Conservation (phyloP, 192 early-diverging fungal genomes). For the Rhizophagus clarus region DNA sequence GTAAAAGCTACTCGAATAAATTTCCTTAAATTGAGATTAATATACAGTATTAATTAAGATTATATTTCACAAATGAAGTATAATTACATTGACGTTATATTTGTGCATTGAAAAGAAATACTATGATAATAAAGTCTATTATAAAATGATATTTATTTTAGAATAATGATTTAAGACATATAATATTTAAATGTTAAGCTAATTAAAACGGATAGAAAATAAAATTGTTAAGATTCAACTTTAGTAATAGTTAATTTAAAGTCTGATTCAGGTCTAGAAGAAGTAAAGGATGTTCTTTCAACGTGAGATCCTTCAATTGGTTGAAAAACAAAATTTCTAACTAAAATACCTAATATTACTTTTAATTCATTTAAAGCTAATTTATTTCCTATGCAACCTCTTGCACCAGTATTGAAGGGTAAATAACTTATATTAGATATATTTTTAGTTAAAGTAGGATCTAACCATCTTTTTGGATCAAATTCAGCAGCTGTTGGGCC, state of each 20-base stretch:
- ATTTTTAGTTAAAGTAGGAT: slow-evolving; percentile 34
- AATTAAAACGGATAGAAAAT: too few relatives aligned
- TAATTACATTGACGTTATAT: slow-evolving; percentile 40
- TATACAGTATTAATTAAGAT: too few relatives aligned
- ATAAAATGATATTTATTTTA: too few relatives aligned
- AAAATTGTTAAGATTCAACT: not conserved
- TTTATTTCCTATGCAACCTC: slow-evolving; percentile 59
- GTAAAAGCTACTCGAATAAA: slow-evolving; percentile 37
- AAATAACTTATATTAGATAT: slow-evolving; percentile 34
- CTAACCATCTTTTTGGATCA: slow-evolving; percentile 56
- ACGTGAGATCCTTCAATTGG: not conserved
- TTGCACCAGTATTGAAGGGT: slow-evolving; percentile 54
- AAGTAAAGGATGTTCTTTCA: not conserved
- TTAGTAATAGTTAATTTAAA: not conserved
- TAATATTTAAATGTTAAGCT: too few relatives aligned
- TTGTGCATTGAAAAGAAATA: too few relatives aligned
- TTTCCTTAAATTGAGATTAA: not conserved
- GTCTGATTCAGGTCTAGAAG: not conserved
- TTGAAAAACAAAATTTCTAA: slow-evolving; percentile 21
- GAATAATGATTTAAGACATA: too few relatives aligned
- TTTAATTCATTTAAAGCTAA: slow-evolving; percentile 62
- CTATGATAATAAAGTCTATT: too few relatives aligned
- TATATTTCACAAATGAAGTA: not conserved
- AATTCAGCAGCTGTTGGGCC: slow-evolving; percentile 43
- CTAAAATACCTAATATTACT: slow-evolving; percentile 38